Evolutionary conservation across 345 rosid species (phyloP).

Genomic region (Alliaria petiolata): DNA sequence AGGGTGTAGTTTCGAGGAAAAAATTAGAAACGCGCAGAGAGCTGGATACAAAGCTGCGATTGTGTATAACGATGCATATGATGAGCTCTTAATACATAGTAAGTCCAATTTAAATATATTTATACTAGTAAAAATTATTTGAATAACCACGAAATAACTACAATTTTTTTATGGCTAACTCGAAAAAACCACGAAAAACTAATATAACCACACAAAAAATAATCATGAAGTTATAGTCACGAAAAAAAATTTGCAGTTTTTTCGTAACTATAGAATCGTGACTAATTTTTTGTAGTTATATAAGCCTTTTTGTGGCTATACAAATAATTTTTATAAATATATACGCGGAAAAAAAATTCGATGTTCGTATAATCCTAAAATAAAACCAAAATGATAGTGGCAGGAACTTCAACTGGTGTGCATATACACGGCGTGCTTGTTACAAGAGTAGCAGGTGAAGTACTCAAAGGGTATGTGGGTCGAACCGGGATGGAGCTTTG

Average conservation of each 20-base stretch:
- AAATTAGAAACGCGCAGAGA: constrained; percentile 68
- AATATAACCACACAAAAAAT: too few species aligned
- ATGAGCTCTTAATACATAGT: constrained; percentile 67
- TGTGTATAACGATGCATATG: constrained; percentile 50
- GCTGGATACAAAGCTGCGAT: constrained; percentile 67
- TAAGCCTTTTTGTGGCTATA: too few species aligned
- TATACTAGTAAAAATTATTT: too few species aligned
- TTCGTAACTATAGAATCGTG: too few species aligned
- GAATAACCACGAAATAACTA: too few species aligned
- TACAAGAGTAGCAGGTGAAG: constrained; percentile 59
- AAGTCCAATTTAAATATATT: constrained; percentile 1
- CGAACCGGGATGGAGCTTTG: constrained; percentile 49
- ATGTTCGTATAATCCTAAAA: neutral
- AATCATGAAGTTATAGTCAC: too few species aligned
- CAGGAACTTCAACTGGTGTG: constrained; percentile 65
- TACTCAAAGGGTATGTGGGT: constrained; percentile 51
- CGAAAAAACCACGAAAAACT: too few species aligned
- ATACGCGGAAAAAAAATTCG: too few species aligned
- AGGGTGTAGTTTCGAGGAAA: constrained; percentile 71
- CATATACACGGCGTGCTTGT: constrained; percentile 67
- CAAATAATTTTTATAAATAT: too few species aligned
- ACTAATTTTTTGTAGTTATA: too few species aligned
- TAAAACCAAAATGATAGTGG: constrained; percentile 46
- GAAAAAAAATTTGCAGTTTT: too few species aligned
- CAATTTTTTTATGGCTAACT: too few species aligned